These are phyloP conservation scores for Elongisporangium senticosum DNA, from an alignment of 352 stramenopile species.

Conservation along the genomic window DNA sequence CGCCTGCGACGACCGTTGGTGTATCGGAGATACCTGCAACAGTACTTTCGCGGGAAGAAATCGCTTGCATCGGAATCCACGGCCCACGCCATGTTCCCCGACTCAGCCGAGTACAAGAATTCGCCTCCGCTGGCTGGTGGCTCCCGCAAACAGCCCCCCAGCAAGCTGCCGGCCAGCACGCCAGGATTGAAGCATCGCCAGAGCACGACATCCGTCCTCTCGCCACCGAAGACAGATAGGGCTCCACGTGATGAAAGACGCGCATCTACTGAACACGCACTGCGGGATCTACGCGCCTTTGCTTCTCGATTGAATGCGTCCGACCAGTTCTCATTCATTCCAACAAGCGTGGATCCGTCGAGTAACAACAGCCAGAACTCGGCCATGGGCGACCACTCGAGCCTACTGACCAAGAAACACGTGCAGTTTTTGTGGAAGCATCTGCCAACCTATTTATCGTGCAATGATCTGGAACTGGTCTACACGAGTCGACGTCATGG, in stretches of 20 bases:
- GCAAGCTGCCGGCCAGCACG: no score
- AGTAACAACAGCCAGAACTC: conserved; percentile 18
- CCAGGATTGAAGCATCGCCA: no score
- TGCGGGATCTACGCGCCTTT: conserved; percentile 35
- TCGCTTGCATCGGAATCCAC: conserved; percentile 41
- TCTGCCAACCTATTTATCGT: conserved; percentile 52
- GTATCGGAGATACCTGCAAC: conserved; percentile 52
- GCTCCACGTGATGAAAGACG: no score
- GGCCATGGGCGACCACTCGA: conserved; percentile 28
- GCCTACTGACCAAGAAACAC: conserved; percentile 60
- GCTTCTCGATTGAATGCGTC: conserved; percentile 40
- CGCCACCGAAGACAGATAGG: no score
- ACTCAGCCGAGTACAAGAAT: conserved; percentile 61
- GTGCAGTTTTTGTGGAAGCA: conserved; percentile 62
- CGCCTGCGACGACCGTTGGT: conserved; percentile 45
- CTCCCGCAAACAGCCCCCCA: neutral
- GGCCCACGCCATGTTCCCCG: conserved; percentile 60
- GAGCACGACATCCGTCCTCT: no score
- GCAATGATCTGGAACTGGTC: conserved; percentile 65
- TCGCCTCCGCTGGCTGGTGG: conserved; percentile 2
- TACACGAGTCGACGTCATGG: conserved; percentile 60
- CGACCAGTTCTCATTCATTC: conserved; percentile 25
- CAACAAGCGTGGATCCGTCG: conserved; percentile 9
- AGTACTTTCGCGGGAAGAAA: conserved; percentile 29
- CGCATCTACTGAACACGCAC: neutral